These are phyloP conservation scores for Phyllosticta paracitricarpa DNA, from an alignment of 2,329 filamentous ascomycete species.

Conservation along the genomic window DNA sequence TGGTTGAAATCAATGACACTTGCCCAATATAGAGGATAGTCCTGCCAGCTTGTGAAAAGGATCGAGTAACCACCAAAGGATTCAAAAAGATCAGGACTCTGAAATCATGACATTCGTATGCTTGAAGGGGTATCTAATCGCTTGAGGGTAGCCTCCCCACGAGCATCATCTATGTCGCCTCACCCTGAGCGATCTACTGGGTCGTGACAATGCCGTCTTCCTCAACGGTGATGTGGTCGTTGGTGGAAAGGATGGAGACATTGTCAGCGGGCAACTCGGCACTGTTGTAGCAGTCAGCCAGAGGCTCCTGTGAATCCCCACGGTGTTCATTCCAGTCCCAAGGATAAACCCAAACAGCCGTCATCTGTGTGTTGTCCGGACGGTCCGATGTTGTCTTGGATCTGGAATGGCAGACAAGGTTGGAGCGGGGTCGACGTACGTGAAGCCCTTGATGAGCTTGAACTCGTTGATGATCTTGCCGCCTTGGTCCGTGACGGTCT, in stretches of 20 bases:
- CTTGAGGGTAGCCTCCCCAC: constrained; percentile 8
- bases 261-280: constrained; percentile 61
- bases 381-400: neutral
- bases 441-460: constrained; percentile 82
- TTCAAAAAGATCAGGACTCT: no score
- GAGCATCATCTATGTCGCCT: constrained; percentile 8
- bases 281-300: constrained; percentile 35
- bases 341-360: neutral
- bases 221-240: constrained; percentile 74
- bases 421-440: constrained; percentile 48
- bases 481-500: constrained; percentile 62
- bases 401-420: neutral
- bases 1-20: no score
- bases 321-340: neutral
- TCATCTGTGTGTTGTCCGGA: neutral
- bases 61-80: no score
- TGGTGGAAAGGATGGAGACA: constrained; percentile 54
- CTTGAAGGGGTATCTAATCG: constrained; percentile 7
- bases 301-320: neutral
- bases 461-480: constrained; percentile 77
- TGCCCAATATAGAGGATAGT: no score
- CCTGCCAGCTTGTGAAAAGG: no score
- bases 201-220: constrained; percentile 58
- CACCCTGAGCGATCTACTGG: constrained; percentile 44
- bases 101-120: constrained; percentile 6